phyloP scores from a whole-genome alignment of 1,284 basidiomycete species.

The Phylloporus sp. region DNA sequence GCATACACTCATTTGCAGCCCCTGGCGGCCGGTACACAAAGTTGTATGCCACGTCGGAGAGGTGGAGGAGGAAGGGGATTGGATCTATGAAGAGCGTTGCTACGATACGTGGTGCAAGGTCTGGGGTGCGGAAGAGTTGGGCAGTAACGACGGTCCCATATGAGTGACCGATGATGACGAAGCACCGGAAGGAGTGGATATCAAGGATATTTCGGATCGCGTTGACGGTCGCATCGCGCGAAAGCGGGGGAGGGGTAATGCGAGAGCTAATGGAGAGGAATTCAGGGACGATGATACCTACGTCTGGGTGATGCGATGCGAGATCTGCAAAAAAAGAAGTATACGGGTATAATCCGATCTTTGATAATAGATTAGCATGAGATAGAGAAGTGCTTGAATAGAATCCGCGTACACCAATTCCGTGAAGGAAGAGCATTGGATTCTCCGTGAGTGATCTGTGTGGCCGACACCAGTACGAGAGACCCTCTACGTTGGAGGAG shows the following conservation, averaged over 20 bases:
- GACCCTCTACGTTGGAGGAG: conserved; percentile 40
- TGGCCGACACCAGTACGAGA: conserved; percentile 68
- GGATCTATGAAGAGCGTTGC: conserved; percentile 61
- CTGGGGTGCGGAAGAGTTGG: conserved; percentile 46
- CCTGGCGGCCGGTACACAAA: conserved; percentile 63
- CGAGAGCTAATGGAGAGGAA: conserved; percentile 62
- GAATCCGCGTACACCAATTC: conserved; percentile 55
- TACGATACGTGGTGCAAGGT: conserved; percentile 40
- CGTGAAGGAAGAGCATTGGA: conserved; percentile 66
- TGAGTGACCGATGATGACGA: conserved; percentile 60
- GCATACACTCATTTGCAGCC: conserved; percentile 62
- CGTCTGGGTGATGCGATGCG: conserved; percentile 43
- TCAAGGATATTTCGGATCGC: conserved; percentile 46
- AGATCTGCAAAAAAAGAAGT: conserved; percentile 51
- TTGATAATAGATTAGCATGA: background rate
- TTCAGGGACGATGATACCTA: conserved; percentile 63
- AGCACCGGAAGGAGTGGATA: conserved; percentile 42
- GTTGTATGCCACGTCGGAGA: conserved; percentile 63
- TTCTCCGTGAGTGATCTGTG: conserved; percentile 50
- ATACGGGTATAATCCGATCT: conserved; percentile 69
- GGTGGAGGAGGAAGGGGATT: conserved; percentile 65
- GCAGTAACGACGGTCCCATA: conserved; percentile 64
- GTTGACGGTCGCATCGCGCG: conserved; percentile 17
- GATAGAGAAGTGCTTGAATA: too few relatives aligned
- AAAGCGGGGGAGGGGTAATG: conserved; percentile 47